These are phyloP conservation scores for Tephrocybe sp. DNA, from an alignment of 768 basidiomycete genomes.

Conservation along the genomic window DNA sequence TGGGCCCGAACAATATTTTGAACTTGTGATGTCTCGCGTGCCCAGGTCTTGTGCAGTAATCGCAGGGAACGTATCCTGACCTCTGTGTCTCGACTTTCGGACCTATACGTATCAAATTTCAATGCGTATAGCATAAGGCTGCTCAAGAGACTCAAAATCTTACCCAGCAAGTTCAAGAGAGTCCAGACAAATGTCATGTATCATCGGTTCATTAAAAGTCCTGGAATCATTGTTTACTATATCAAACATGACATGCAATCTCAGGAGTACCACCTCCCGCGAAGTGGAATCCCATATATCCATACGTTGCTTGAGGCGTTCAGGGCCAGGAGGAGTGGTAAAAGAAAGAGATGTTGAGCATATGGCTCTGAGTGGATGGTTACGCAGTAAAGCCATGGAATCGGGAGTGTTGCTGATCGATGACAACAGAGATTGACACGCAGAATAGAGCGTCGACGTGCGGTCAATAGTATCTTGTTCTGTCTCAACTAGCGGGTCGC, in stretches of 20 bases:
- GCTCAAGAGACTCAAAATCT: not conserved
- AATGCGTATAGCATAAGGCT: not conserved
- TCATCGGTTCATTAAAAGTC: conserved; percentile 2
- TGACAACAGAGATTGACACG: not conserved
- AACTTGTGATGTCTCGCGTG: not conserved
- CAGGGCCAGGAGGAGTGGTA: not conserved
- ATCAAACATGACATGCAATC: conserved; percentile 2
- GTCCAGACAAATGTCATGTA: conserved; percentile 10
- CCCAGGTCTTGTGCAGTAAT: not conserved
- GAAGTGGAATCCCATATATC: not conserved
- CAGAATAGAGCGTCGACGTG: conserved; percentile 1
- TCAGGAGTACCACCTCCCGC: not conserved
- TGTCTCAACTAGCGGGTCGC: conserved; percentile 5
- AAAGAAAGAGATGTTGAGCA: conserved; percentile 9
- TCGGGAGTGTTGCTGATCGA: not conserved
- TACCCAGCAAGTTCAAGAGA: conserved; percentile 9
- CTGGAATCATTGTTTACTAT: conserved; percentile 5
- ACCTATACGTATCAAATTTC: not conserved
- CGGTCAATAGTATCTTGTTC: conserved; percentile 5
- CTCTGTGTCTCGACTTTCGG: conserved; percentile 1
- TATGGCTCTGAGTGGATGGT: conserved; percentile 7
- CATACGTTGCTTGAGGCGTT: not conserved
- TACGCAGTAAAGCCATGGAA: not conserved
- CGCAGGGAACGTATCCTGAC: conserved; percentile 1
- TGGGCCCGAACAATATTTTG: conserved; percentile 4